Base-by-base conservation (phyloP, 2,329 filamentous ascomycete genomes). In the Spiromastix sp. region DNA sequence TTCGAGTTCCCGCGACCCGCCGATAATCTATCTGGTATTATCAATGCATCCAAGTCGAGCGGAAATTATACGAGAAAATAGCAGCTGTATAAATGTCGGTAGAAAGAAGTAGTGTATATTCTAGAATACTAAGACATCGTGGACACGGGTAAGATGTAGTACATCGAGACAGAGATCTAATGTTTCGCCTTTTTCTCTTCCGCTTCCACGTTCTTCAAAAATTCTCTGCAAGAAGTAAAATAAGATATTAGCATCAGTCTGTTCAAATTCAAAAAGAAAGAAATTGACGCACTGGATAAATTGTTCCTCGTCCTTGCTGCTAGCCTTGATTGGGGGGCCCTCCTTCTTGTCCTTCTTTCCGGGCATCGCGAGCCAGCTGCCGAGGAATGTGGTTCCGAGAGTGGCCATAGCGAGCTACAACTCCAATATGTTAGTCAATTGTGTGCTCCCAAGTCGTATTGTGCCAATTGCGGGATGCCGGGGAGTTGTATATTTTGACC, bases 221-320 rank as follows among this genome's bases (percentile, higher is more conserved):
- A 71, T 39, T 70, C 63, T 54, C 67, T 71, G 47, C 36, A 6
- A 13, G 24, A 26, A 10, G 15, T 19, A 30, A n/a, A 30, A 13
- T 21, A 29, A 21, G 29, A n/a, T n/a, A n/a, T n/a, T n/a, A n/a
- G n/a, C n/a, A n/a, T n/a, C n/a, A 25, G 30, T 21, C 30, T 34
- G 19, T 20, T 25, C 34, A 25, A 28, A 15, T 11, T 8, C 8
- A 30, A 34, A 15, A 22, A 9, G 26, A 4, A 30, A 1, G 12
- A 17, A 30, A 22, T 30, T 19, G 32, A 66, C 71, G 44, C 71
- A 80, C 76, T 77, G 71, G 54, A 80, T 75, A 59, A 79, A 80
- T 52, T 70, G 69, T 64, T 79, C 76, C 64, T 80, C 76, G 48
- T 79, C 75, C 60, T 77, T 77, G 64, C 71, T 78, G 51, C 66